phyloP scores from a whole-genome alignment of 108 stramenopile genomes.

The Cyclotella choctawhatcheeana region DNA sequence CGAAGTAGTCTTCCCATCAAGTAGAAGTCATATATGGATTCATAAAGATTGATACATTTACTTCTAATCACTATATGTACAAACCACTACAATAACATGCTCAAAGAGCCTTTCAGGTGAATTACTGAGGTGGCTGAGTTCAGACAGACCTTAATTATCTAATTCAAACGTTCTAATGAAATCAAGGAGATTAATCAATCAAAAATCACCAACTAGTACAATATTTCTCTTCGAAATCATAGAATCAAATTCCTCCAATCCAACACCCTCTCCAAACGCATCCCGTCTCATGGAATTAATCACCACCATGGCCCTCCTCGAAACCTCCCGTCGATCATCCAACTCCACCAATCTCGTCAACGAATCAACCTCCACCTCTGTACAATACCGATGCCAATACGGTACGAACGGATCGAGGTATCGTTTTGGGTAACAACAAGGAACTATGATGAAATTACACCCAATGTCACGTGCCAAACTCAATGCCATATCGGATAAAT shows the following conservation, averaged over 20 bases:
- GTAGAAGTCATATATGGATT: too few relatives aligned
- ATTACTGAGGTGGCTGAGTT: too few relatives aligned
- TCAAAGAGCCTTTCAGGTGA: too few relatives aligned
- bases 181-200: too few relatives aligned
- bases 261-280: slow-evolving; percentile 28
- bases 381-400: slow-evolving; percentile 31
- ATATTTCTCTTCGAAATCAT: slow-evolving; percentile 36
- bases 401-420: slow-evolving; percentile 36
- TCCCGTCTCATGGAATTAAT: slow-evolving; percentile 37
- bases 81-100: too few relatives aligned
- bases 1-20: too few relatives aligned
- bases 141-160: too few relatives aligned
- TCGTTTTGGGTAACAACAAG: slow-evolving; percentile 59
- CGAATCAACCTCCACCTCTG: slow-evolving; percentile 25
- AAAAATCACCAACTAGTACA: slow-evolving; percentile 18
- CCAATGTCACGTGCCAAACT: slow-evolving; percentile 48
- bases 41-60: too few relatives aligned
- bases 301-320: slow-evolving; percentile 32
- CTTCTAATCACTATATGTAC: too few relatives aligned
- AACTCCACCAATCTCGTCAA: slow-evolving; percentile 33
- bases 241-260: slow-evolving; percentile 30
- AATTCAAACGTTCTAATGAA: too few relatives aligned
- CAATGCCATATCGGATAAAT: slow-evolving; percentile 67
- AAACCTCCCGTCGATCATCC: slow-evolving; percentile 30
- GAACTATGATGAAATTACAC: slow-evolving; percentile 64